phyloP scores from a whole-genome alignment of 139 green algal species.

The Asterochloris erici region DNA sequence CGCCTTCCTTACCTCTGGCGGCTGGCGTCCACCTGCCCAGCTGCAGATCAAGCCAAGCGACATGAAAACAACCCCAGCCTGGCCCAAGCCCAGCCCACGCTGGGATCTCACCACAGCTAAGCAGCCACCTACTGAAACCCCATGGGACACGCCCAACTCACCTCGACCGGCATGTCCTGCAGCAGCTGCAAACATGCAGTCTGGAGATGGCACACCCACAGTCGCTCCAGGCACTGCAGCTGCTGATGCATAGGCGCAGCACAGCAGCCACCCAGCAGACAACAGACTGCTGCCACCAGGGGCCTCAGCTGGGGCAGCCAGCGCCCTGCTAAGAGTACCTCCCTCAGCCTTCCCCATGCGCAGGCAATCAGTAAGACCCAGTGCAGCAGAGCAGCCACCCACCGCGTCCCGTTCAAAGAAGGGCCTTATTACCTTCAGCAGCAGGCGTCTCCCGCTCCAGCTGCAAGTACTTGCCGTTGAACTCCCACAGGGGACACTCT shows the following conservation, averaged over 20 bases:
- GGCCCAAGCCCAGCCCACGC: no score
- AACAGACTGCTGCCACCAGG: not conserved
- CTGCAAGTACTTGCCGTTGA: conserved; percentile 43
- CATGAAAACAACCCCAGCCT: no score
- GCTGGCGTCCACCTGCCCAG: no score
- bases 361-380: not conserved
- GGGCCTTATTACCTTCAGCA: conserved; percentile 7
- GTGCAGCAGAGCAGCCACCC: no score
- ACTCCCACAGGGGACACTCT: conserved; percentile 63
- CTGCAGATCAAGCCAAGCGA: no score
- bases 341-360: not conserved
- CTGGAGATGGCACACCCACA: not conserved
- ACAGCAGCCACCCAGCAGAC: no score
- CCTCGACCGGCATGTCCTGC: not conserved
- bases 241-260: no score
- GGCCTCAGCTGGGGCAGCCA: no score
- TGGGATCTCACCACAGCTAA: no score
- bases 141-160: not conserved
- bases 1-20: no score
- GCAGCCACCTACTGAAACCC: no score
- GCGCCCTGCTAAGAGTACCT: not conserved
- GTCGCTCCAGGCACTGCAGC: no score
- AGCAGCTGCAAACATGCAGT: not conserved
- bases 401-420: not conserved
- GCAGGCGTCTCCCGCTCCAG: conserved; percentile 1